Evolutionary conservation across 1,284 basidiomycete species (phyloP), one percentile per base, ranked within the genome.

Genomic region (Boletellus sp.): DNA sequence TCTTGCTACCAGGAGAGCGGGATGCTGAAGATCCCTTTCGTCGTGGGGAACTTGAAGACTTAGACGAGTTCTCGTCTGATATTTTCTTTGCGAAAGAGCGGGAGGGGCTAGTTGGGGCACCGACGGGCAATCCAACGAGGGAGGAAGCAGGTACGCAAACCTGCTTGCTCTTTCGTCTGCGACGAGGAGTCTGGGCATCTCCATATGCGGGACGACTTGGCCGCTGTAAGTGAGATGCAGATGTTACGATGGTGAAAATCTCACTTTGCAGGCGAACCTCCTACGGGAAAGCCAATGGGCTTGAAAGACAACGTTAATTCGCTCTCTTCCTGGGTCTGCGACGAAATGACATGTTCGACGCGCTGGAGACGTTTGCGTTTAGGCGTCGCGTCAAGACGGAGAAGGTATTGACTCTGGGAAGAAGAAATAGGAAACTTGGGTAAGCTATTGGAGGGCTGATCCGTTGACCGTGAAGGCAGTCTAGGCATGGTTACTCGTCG

Each of bases 391-490:
- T 64, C 64, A n/a, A 32, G 33, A 25, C 52, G 52, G 26, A 64
- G 61, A 21, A 64, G 64, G 36, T 64, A 64, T 52, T 64, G 62
- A 27, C 66, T 68, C 34, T 64, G 62, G 34, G 62, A 64, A 13
- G 62, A 64, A 9, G 54, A 45, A 16, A 68, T 33, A 14, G 60
- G 50, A 34, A 56, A 33, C 32, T 33, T 36, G 8, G 53, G 34
- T 35, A 47, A n/a, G n/a, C n/a, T n/a, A n/a, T n/a, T n/a, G n/a
- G n/a, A n/a, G n/a, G n/a, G n/a, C n/a, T n/a, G n/a, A n/a, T n/a
- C n/a, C n/a, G n/a, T n/a, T n/a, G n/a, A n/a, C n/a, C n/a, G n/a
- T n/a, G n/a, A n/a, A n/a, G n/a, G n/a, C n/a, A n/a, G n/a, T n/a
- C n/a, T n/a, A n/a, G n/a, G n/a, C n/a, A n/a, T n/a, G 3, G 33